Conservation (phyloP, 2,329 filamentous ascomycete genomes). For the Ascochyta viciae-villosae region DNA sequence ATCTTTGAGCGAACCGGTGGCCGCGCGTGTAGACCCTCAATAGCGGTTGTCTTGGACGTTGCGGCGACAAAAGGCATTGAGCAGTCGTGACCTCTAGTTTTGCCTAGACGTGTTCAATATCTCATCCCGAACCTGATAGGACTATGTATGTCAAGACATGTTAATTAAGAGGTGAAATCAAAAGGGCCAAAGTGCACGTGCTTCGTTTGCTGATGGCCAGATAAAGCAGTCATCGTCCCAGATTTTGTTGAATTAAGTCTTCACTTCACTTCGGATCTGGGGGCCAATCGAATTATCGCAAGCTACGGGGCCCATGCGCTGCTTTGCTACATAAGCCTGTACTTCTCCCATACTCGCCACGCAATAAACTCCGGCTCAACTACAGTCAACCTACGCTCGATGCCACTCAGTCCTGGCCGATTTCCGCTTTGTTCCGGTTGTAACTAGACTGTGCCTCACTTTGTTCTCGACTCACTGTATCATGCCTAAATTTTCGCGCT, state of each 20-base stretch:
- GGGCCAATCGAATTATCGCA: not conserved
- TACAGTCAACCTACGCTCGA: not conserved
- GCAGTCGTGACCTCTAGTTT: not conserved
- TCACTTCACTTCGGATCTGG: constrained; percentile 1
- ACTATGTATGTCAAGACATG: too few species aligned
- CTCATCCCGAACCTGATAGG: too few species aligned
- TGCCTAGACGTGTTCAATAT: too few species aligned
- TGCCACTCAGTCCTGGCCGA: not conserved
- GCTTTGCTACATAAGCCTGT: not conserved
- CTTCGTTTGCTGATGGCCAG: not conserved
- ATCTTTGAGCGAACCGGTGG: too few species aligned
- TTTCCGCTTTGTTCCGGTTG: not conserved
- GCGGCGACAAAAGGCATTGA: not conserved
- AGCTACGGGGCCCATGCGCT: not conserved
- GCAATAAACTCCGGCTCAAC: not conserved
- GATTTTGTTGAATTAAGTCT: not conserved
- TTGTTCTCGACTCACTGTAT: not conserved
- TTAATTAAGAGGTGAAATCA: too few species aligned
- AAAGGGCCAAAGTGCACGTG: too few species aligned
- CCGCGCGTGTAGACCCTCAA: too few species aligned
- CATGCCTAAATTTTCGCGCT: constrained; percentile 8
- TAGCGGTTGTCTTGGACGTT: too few species aligned
- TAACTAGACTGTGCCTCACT: not conserved
- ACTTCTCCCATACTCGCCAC: not conserved
- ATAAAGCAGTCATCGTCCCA: too few species aligned